Conservation (phyloP, 768 basidiomycete species). For the Termitomyces sp. region DNA sequence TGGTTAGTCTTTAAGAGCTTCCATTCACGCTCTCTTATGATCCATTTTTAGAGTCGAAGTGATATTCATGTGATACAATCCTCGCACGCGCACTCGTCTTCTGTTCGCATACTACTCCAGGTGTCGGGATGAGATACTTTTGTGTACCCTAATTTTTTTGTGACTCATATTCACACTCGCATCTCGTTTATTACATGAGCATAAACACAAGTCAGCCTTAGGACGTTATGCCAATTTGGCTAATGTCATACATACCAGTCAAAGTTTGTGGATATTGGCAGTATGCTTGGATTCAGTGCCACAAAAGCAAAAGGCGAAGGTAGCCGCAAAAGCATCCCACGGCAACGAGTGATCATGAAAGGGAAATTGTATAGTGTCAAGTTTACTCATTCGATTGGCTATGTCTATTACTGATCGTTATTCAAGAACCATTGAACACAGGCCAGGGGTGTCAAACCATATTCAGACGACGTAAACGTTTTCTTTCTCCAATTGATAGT, state of each 20-base stretch:
- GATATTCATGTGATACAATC: background rate
- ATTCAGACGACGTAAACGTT: slow-evolving; percentile 53
- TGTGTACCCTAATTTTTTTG: slow-evolving; percentile 21
- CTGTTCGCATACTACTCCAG: background rate
- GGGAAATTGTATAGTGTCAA: background rate
- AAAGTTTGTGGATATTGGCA: slow-evolving; percentile 28
- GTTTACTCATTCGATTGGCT: background rate
- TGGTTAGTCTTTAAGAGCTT: background rate
- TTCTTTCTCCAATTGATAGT: slow-evolving; percentile 50
- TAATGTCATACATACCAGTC: slow-evolving; percentile 19
- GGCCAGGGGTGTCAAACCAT: background rate
- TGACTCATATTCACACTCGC: no score
- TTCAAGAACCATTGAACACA: background rate
- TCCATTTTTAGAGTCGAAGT: background rate
- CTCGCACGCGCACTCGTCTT: background rate
- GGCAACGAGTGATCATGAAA: background rate
- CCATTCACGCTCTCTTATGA: background rate
- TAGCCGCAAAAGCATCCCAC: background rate
- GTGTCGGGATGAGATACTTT: no score
- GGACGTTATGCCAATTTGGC: slow-evolving; percentile 16
- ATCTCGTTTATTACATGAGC: no score
- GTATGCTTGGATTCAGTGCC: slow-evolving; percentile 21
- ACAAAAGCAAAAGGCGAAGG: slow-evolving; percentile 17
- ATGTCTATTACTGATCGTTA: background rate
- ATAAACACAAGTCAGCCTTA: no score